Conservation (phyloP, 805 yeast species). For the Schwanniomyces polymorphus region DNA sequence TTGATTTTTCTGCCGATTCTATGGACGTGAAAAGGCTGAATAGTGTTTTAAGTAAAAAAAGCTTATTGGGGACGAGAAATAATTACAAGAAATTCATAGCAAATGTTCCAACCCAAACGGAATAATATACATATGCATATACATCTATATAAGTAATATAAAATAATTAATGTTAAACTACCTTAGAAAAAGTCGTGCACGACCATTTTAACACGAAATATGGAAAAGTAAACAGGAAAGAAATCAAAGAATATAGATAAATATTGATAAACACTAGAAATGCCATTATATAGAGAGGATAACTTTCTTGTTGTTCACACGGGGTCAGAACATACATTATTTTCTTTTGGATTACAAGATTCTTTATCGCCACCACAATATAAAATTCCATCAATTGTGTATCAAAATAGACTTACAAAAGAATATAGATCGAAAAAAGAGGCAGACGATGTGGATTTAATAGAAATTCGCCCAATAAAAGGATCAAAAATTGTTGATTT, state of each 20-base stretch:
- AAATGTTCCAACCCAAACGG: conserved; percentile 16
- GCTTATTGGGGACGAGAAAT: conserved; percentile 40
- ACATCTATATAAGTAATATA: not conserved
- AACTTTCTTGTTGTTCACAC: conserved; percentile 64
- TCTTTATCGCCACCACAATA: conserved; percentile 73
- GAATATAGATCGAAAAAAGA: conserved; percentile 40
- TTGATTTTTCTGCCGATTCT: not conserved
- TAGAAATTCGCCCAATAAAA: conserved; percentile 61
- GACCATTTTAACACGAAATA: not conserved
- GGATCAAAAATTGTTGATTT: conserved; percentile 65
- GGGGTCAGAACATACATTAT: conserved; percentile 73
- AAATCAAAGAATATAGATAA: not conserved
- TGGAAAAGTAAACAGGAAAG: not conserved
- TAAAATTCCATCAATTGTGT: conserved; percentile 77
- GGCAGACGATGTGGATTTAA: conserved; percentile 19
- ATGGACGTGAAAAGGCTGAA: conserved; percentile 20
- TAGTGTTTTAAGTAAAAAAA: conserved; percentile 30
- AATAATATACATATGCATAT: not conserved
- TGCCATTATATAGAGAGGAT: conserved; percentile 48
- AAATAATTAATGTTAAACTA: not conserved
- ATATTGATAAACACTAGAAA: conserved; percentile 7
- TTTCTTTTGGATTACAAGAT: conserved; percentile 79
- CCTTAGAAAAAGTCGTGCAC: not conserved
- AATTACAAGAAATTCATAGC: conserved; percentile 39
- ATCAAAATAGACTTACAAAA: conserved; percentile 38